Conservation (phyloP, 257 asterid species). For the Solanum boliviense region DNA sequence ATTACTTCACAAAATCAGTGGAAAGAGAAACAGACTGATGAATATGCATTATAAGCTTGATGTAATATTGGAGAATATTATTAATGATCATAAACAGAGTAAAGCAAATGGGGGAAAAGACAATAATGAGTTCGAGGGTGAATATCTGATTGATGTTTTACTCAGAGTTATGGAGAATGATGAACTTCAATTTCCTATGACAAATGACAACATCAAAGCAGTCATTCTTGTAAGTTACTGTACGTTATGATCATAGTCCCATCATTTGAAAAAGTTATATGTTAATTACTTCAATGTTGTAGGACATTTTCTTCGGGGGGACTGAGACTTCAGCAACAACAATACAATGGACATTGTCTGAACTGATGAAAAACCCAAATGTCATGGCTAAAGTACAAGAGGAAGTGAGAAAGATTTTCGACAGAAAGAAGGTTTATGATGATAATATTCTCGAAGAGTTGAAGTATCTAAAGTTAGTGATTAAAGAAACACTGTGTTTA, state of each 20-base stretch:
- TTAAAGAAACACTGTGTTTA: conserved; percentile 8
- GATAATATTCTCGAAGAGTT: background rate
- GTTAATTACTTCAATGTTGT: background rate
- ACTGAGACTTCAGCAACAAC: conserved; percentile 4
- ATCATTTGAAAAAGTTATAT: background rate
- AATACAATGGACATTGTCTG: conserved; percentile 7
- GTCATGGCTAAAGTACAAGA: conserved; percentile 2
- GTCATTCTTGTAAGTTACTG: background rate
- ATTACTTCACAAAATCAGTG: background rate
- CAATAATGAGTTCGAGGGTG: background rate
- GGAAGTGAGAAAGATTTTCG: background rate
- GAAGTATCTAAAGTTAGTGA: background rate
- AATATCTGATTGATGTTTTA: background rate
- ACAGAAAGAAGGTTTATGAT: background rate
- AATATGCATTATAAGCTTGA: background rate
- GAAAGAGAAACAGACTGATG: background rate
- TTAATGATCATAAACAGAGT: background rate
- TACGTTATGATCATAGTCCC: no score
- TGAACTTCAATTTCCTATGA: background rate
- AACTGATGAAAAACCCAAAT: conserved; percentile 5
- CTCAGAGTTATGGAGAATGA: background rate
- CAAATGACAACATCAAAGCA: background rate
- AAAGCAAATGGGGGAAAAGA: background rate
- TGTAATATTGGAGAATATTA: background rate
- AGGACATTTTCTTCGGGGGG: conserved; percentile 1